These are phyloP conservation scores for Chrysoporthe puriensis DNA, from an alignment of 2,329 filamentous ascomycete genomes.

Conservation along the genomic window DNA sequence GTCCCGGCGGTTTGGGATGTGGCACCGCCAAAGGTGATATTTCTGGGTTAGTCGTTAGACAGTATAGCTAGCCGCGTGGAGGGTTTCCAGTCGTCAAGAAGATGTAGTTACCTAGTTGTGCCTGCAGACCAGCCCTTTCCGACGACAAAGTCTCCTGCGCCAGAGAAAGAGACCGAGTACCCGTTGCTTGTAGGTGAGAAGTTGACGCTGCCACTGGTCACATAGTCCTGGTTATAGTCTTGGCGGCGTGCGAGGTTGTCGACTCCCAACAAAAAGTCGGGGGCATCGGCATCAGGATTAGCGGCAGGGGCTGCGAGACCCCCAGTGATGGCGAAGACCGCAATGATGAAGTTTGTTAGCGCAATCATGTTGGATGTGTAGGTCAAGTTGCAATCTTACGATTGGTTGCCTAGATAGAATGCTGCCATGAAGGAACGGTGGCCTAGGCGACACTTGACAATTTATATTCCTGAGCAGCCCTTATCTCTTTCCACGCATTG, in stretches of 20 bases:
- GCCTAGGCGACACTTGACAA: background rate
- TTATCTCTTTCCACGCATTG: background rate
- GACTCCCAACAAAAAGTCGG: conserved; percentile 36
- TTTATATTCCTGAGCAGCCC: background rate
- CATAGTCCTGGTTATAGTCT: conserved; percentile 49
- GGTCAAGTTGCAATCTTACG: background rate
- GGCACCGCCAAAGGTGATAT: conserved; percentile 37
- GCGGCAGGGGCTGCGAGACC: conserved; percentile 33
- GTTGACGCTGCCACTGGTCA: conserved; percentile 41
- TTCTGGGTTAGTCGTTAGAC: conserved; percentile 29
- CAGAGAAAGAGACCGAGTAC: conserved; percentile 49
- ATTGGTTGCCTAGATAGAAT: background rate
- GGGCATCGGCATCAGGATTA: conserved; percentile 29
- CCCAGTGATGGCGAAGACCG: conserved; percentile 32
- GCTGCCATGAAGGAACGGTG: background rate
- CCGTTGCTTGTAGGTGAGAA: conserved; percentile 35
- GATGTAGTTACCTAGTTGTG: conserved; percentile 46
- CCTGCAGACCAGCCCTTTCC: conserved; percentile 64
- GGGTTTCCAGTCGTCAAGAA: too few relatives aligned
- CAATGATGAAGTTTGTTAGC: conserved; percentile 33
- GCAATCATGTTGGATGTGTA: conserved; percentile 32
- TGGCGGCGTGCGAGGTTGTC: conserved; percentile 36
- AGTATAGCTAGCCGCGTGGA: too few relatives aligned
- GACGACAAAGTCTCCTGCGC: conserved; percentile 56
- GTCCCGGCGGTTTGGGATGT: conserved; percentile 34